Conservation (phyloP, 1,139 yeast genomes). For the Nematodospora anomalae region DNA sequence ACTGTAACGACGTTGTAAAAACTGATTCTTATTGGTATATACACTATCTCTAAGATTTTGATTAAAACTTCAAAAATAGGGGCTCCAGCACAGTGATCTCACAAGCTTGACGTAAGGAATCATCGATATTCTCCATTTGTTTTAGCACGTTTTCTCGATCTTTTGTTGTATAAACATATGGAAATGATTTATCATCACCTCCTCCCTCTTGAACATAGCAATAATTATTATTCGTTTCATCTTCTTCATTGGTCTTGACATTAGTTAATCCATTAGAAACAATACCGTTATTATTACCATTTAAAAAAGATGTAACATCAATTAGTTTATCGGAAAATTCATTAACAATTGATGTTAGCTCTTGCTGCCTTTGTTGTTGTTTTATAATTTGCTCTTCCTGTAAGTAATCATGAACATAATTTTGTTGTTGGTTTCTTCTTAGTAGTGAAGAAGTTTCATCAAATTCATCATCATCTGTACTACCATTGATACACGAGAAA, state of each 20-base stretch:
- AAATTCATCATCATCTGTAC: conserved; percentile 38
- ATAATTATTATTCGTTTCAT: background rate
- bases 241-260: conserved; percentile 1
- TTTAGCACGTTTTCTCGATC: conserved; percentile 25
- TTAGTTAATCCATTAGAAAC: conserved; percentile 6
- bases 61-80: conserved; percentile 30
- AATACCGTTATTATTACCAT: conserved; percentile 10
- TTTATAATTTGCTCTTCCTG: conserved; percentile 43
- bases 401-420: conserved; percentile 34
- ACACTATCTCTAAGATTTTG: conserved; percentile 1
- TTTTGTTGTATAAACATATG: conserved; percentile 17
- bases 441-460: conserved; percentile 42
- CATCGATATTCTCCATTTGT: conserved; percentile 21
- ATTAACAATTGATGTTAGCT: conserved; percentile 42
- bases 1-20: background rate
- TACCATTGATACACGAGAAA: conserved; percentile 45
- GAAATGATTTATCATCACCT: conserved; percentile 15
- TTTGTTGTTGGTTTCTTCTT: conserved; percentile 22
- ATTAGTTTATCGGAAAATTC: conserved; percentile 46
- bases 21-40: conserved; percentile 2
- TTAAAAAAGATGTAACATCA: conserved; percentile 44
- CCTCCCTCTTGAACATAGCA: background rate
- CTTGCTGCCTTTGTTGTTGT: conserved; percentile 46
- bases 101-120: conserved; percentile 23
- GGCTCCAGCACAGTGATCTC: conserved; percentile 25